phyloP scores from a whole-genome alignment of 371 early-diverging fungal genomes.

The Mucor lusitanicus region DNA sequence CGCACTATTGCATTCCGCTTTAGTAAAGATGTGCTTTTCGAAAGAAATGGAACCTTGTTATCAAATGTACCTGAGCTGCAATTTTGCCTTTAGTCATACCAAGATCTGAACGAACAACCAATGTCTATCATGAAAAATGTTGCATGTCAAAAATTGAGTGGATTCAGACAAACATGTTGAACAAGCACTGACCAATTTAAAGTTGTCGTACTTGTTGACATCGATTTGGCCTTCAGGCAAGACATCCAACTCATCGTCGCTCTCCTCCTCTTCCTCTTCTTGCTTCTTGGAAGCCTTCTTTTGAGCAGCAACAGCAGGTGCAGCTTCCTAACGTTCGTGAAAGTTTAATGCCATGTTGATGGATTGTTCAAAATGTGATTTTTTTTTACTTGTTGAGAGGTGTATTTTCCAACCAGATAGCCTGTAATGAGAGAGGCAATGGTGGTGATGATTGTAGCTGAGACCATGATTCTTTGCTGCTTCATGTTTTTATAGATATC shows the following conservation, averaged over 20 bases:
- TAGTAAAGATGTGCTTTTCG: background rate
- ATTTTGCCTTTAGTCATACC: constrained; percentile 96
- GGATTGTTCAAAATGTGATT: background rate
- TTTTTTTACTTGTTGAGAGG: constrained; percentile 4
- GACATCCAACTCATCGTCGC: constrained; percentile 41
- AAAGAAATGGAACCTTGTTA: background rate
- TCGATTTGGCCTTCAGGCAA: constrained; percentile 32
- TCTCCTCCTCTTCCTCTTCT: constrained; percentile 28
- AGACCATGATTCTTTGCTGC: constrained; percentile 4
- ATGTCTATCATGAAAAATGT: constrained; percentile 46
- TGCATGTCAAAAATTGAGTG: background rate
- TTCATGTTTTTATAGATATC: background rate
- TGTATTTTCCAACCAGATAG: constrained; percentile 27
- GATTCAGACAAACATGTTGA: too few species aligned
- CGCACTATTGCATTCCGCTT: constrained; percentile 59
- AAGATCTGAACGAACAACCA: constrained; percentile 87
- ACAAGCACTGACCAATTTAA: constrained; percentile 45
- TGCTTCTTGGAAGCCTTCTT: background rate
- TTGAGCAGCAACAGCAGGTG: background rate
- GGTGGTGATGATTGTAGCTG: constrained; percentile 14
- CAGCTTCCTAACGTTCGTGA: background rate
- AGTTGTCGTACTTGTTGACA: constrained; percentile 38
- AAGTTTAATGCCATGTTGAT: background rate
- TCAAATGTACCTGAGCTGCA: constrained; percentile 77
- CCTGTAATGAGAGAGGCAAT: constrained; percentile 31